Conservation (phyloP, 805 yeast genomes). For the Sugiyamaella qingdaonensis region DNA sequence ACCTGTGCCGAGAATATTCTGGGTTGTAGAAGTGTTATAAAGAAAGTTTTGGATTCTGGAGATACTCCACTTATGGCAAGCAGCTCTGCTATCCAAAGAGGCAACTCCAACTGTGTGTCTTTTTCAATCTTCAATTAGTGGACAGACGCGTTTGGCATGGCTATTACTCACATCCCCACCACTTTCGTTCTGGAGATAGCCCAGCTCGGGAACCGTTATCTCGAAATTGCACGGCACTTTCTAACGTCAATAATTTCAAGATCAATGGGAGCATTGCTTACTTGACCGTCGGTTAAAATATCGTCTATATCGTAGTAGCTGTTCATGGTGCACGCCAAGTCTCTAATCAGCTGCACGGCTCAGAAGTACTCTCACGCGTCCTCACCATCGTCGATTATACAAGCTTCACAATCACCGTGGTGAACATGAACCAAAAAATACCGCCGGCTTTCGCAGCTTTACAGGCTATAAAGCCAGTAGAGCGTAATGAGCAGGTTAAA, state of each 20-base stretch:
- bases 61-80: constrained; percentile 46
- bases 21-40: constrained; percentile 67
- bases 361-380: not conserved
- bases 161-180: constrained; percentile 42
- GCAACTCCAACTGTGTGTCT: constrained; percentile 68
- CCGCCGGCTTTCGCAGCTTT: not conserved
- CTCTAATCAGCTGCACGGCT: not conserved
- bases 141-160: not conserved
- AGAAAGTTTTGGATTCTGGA: constrained; percentile 39
- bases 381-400: not conserved
- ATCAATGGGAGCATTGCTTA: too few species aligned
- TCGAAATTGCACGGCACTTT: constrained; percentile 78
- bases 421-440: not conserved
- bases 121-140: constrained; percentile 38
- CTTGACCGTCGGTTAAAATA: constrained; percentile 36
- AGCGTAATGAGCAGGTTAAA: not conserved
- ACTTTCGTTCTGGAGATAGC: constrained; percentile 76
- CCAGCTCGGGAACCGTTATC: constrained; percentile 78
- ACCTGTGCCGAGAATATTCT: constrained; percentile 61
- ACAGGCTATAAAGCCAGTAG: constrained; percentile 1
- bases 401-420: not conserved
- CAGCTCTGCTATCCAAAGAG: constrained; percentile 83
- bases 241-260: constrained; percentile 33
- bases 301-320: constrained; percentile 34
- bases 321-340: constrained; percentile 12